phyloP scores from a whole-genome alignment of 1,139 yeast species.

The Hemisphaericaspora subhashii region DNA sequence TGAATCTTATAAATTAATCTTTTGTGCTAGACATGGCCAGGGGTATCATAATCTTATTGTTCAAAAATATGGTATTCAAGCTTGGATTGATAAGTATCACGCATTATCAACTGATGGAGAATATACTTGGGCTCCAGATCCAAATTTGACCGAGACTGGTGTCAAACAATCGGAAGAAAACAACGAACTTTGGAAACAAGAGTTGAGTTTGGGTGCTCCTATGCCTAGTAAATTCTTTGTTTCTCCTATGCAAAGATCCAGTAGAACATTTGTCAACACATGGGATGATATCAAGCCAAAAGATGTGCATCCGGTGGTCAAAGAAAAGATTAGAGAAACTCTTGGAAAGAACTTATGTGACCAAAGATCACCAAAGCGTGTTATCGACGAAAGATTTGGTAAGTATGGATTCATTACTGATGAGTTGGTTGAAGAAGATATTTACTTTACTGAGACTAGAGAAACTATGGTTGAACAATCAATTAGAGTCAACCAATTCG shows the following conservation, averaged over 20 bases:
- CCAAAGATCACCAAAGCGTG: constrained; percentile 15
- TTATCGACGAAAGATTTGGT: constrained; percentile 16
- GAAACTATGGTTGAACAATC: constrained; percentile 45
- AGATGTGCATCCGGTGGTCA: constrained; percentile 36
- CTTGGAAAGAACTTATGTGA: constrained; percentile 70
- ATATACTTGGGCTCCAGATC: constrained; percentile 66
- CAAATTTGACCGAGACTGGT: constrained; percentile 62
- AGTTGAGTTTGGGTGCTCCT: constrained; percentile 51
- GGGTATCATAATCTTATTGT: constrained; percentile 71
- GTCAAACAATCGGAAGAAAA: constrained; percentile 48
- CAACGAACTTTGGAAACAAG: constrained; percentile 44
- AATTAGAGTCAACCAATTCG: constrained; percentile 47
- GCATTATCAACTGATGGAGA: constrained; percentile 54
- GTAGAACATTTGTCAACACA: constrained; percentile 56
- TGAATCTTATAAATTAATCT: constrained; percentile 54
- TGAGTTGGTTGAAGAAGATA: constrained; percentile 45
- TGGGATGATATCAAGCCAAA: constrained; percentile 52
- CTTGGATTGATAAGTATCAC: constrained; percentile 65
- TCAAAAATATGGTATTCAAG: constrained; percentile 54
- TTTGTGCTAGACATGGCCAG: constrained; percentile 76
- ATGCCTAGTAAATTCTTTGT: constrained; percentile 57
- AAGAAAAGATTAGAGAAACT: constrained; percentile 60
- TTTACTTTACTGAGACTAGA: constrained; percentile 57
- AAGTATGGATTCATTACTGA: constrained; percentile 41
- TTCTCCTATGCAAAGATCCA: constrained; percentile 69